Base-by-base conservation (phyloP, 1,284 basidiomycete genomes). In the Microbotryomycetes sp. region DNA sequence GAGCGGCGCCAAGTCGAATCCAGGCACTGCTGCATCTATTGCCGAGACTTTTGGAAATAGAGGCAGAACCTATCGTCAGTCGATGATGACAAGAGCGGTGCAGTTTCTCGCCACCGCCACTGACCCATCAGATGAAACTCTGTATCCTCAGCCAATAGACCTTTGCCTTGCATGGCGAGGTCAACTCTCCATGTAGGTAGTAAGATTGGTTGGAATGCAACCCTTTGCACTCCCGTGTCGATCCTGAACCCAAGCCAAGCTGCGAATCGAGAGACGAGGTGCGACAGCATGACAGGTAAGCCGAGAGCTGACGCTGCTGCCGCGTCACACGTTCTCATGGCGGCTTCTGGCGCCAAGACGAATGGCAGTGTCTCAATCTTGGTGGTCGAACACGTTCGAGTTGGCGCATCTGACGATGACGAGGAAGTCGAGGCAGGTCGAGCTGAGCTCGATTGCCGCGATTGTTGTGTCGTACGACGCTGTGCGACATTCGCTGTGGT, bases 151-250 rank as follows among this genome's bases (percentile, higher is more conserved):
- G 49, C 49, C 15, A 65, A 29, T 2, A 60, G 12, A 6, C 55
- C 60, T 28, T 57, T 62, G 3, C 60, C 66, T 42, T 42, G 49
- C 28, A 62, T 47, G 3, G 56, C 53, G 14, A 65, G 16, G 36
- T 67, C 66, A 14, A 67, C 52, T 48, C 61, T 62, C 66, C 66
- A 65, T 9, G 62, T 55, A 23, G 66, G 66, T 5, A 65, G 12
- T 36, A 67, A 23, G 15, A 65, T 25, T 16, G 63, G 54, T 31
- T 25, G 32, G 47, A 62, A 60, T 1, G 66, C 63, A 6, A 53
- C 42, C 29, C 30, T 16, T 6, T 52, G 29, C 25, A 65, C 56
- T 3, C 56, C 63, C 4, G 63, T 58, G 4, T 59, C 47, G 16
- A n/a, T 28, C 31, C 14, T n/a, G 48, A 52, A 23, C 9, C 60